phyloP scores from a whole-genome alignment of 2,329 filamentous ascomycete genomes.

The Hymenotorrendiella dingleyae region DNA sequence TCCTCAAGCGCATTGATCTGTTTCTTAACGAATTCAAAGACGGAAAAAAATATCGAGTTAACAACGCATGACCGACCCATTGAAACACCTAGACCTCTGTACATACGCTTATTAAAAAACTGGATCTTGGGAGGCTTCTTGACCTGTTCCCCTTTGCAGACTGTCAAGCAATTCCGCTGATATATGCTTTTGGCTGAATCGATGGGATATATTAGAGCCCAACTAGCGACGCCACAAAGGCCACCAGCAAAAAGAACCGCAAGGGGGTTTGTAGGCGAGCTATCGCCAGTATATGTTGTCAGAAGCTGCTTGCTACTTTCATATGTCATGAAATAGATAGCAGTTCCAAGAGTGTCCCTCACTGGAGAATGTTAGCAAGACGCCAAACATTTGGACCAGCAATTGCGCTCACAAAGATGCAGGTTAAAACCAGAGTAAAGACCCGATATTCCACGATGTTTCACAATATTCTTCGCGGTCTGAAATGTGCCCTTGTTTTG shows the following conservation, averaged over 20 bases:
- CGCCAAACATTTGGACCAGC: neutral
- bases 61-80: conserved; percentile 77
- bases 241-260: conserved; percentile 75
- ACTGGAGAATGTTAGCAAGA: conserved; percentile 41
- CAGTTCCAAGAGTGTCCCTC: conserved; percentile 75
- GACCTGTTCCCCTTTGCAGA: conserved; percentile 57
- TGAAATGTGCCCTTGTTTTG: conserved; percentile 72
- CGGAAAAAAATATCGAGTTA: conserved; percentile 86
- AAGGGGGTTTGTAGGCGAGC: conserved; percentile 69
- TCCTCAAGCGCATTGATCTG: conserved; percentile 34
- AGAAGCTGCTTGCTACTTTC: conserved; percentile 80
- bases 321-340: conserved; percentile 85
- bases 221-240: conserved; percentile 76
- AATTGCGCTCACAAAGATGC: conserved; percentile 61
- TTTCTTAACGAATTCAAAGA: conserved; percentile 78
- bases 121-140: conserved; percentile 65
- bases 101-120: conserved; percentile 73
- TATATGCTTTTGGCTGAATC: conserved; percentile 84
- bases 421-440: conserved; percentile 77
- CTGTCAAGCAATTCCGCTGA: conserved; percentile 72
- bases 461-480: conserved; percentile 71
- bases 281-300: conserved; percentile 65
- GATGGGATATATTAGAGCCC: conserved; percentile 59
- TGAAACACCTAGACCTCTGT: conserved; percentile 75
- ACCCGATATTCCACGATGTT: conserved; percentile 64